phyloP scores from a whole-genome alignment of 345 rosid species.

The Hevea brasiliensis region DNA sequence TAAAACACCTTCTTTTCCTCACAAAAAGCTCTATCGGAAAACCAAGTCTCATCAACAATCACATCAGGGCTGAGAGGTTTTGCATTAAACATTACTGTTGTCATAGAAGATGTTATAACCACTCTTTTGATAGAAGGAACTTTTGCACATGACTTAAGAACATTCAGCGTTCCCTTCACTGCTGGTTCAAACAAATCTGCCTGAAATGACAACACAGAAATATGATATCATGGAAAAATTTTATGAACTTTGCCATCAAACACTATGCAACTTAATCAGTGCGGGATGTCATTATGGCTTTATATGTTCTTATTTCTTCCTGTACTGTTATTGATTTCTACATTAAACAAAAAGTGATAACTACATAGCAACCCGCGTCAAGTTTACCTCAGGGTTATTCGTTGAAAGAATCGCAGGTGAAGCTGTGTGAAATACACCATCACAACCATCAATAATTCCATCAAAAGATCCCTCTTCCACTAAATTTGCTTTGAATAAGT shows the following conservation, averaged over 20 bases:
- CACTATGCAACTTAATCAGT: not conserved
- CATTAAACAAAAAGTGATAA: too few relatives aligned
- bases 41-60: constrained; percentile 27
- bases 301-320: too few relatives aligned
- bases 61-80: constrained; percentile 19
- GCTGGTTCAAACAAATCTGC: constrained; percentile 14
- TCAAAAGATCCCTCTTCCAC: constrained; percentile 18
- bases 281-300: not conserved
- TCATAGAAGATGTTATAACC: constrained; percentile 21
- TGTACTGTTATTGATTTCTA: too few relatives aligned
- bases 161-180: constrained; percentile 15
- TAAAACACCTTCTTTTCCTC: not conserved
- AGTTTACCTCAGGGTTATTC: too few relatives aligned
- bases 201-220: not conserved
- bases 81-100: constrained; percentile 7
- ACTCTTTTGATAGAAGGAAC: constrained; percentile 17
- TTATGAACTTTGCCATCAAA: not conserved
- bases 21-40: constrained; percentile 14
- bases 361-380: too few relatives aligned
- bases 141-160: constrained; percentile 20
- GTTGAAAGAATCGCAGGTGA: not conserved
- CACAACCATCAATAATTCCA: constrained; percentile 3
- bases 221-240: not conserved
- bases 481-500: constrained; percentile 11
- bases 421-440: constrained; percentile 15